Evolutionary conservation across 2,329 filamentous ascomycete genomes (phyloP).

Genomic region (Ophiosphaerella narmari): DNA sequence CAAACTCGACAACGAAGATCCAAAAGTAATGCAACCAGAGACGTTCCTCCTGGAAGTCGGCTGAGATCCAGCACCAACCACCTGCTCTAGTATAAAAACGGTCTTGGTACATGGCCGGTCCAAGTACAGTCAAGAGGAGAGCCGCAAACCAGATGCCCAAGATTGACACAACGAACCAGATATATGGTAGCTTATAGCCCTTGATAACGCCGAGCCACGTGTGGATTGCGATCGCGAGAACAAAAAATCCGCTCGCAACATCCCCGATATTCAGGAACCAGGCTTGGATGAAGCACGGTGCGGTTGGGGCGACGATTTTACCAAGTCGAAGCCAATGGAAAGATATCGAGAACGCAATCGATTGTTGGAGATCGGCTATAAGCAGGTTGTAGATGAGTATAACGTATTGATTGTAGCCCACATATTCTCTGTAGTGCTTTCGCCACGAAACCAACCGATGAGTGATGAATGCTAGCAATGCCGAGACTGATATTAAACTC

Average conservation of each 20-base stretch:
- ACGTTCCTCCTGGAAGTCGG: slow-evolving; percentile 50
- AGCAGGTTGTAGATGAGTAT: slow-evolving; percentile 60
- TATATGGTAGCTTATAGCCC: slow-evolving; percentile 53
- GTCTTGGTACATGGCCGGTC: slow-evolving; percentile 49
- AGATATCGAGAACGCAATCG: slow-evolving; percentile 56
- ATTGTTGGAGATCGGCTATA: slow-evolving; percentile 59
- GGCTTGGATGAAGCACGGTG: slow-evolving; percentile 56
- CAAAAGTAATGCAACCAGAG: slow-evolving; percentile 60
- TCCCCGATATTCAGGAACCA: slow-evolving; percentile 60
- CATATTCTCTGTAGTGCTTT: slow-evolving; percentile 53
- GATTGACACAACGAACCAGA: slow-evolving; percentile 51
- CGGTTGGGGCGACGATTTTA: slow-evolving; percentile 51
- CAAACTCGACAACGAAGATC: slow-evolving; percentile 60
- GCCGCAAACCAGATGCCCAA: slow-evolving; percentile 54
- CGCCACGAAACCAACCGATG: slow-evolving; percentile 58
- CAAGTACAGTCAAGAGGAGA: slow-evolving; percentile 53
- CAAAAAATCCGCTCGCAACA: slow-evolving; percentile 58
- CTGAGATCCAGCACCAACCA: slow-evolving; percentile 60
- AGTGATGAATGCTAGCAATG: slow-evolving; percentile 55
- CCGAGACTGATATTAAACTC: slow-evolving; percentile 52
- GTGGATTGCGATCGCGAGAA: slow-evolving; percentile 60
- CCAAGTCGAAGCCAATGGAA: slow-evolving; percentile 53
- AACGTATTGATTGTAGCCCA: slow-evolving; percentile 61
- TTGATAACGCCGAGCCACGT: slow-evolving; percentile 57
- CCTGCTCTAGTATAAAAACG: slow-evolving; percentile 55